Evolutionary conservation across 1,284 basidiomycete genomes (phyloP).

Genomic region (Boletus semigastroideus): DNA sequence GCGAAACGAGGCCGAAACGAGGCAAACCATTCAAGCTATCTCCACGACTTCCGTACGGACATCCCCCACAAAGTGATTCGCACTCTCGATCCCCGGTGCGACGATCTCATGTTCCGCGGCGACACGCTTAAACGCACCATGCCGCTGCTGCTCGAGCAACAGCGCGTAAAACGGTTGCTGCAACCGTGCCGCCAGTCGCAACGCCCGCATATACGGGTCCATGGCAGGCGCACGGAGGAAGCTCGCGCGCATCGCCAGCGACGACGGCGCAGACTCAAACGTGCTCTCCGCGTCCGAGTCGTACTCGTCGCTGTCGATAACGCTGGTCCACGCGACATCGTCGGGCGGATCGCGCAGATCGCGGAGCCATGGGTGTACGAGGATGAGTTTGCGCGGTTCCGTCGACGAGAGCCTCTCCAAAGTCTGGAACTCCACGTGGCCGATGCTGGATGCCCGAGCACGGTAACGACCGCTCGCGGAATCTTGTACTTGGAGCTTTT

Average conservation of each 20-base stretch:
- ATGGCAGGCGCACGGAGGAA: neutral
- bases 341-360: neutral
- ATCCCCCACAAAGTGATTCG: neutral
- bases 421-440: neutral
- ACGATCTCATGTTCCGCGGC: neutral
- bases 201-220: neutral
- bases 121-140: constrained; percentile 1
- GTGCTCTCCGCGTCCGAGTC: neutral
- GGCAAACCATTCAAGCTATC: neutral
- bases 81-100: neutral
- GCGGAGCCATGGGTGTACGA: neutral
- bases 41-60: neutral
- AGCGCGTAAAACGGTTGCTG: neutral
- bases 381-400: neutral
- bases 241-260: neutral
- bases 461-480: neutral
- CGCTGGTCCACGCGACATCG: neutral
- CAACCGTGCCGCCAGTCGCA: neutral
- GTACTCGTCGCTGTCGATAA: neutral
- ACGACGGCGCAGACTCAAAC: neutral
- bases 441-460: neutral
- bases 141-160: constrained; percentile 5
- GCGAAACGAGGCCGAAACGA: neutral
- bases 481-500: neutral
- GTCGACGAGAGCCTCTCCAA: neutral